Evolutionary conservation across 805 yeast species (phyloP).

Genomic region (Candida arabinofermentans): DNA sequence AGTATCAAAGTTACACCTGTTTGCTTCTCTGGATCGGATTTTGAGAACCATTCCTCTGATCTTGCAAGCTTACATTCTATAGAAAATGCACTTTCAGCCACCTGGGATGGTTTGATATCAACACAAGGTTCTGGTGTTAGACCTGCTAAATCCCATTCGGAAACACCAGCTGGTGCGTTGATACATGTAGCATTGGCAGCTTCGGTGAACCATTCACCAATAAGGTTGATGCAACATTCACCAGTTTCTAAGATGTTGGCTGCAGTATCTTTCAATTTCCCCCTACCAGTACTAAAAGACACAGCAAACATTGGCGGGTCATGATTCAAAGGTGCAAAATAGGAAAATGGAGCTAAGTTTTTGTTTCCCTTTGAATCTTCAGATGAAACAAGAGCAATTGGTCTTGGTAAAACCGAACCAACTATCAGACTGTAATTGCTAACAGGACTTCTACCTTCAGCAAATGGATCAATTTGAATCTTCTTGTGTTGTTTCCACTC

Average conservation of each 20-base stretch:
- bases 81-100: conserved; percentile 58
- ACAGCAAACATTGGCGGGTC: conserved; percentile 59
- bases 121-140: conserved; percentile 43
- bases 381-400: conserved; percentile 56
- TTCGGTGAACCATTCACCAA: conserved; percentile 61
- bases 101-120: conserved; percentile 50
- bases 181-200: conserved; percentile 53
- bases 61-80: conserved; percentile 49
- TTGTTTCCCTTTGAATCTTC: conserved; percentile 36
- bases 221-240: conserved; percentile 53
- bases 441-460: conserved; percentile 34
- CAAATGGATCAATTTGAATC: conserved; percentile 46
- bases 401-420: conserved; percentile 56
- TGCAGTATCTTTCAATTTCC: conserved; percentile 45
- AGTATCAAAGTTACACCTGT: conserved; percentile 41
- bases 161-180: conserved; percentile 44
- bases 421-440: conserved; percentile 48
- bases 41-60: conserved; percentile 42
- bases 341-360: conserved; percentile 63
- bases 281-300: conserved; percentile 41
- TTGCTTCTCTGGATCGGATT: conserved; percentile 28
- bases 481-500: conserved; percentile 45
- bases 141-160: conserved; percentile 56
- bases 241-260: conserved; percentile 44
- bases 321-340: conserved; percentile 40